Percentiles rank a stretch among this genome's conserved stretches.
These are phyloP conservation scores for Fusarium pseudonygamai DNA, from an alignment of 2,329 filamentous ascomycete species.

Conservation along the genomic window DNA sequence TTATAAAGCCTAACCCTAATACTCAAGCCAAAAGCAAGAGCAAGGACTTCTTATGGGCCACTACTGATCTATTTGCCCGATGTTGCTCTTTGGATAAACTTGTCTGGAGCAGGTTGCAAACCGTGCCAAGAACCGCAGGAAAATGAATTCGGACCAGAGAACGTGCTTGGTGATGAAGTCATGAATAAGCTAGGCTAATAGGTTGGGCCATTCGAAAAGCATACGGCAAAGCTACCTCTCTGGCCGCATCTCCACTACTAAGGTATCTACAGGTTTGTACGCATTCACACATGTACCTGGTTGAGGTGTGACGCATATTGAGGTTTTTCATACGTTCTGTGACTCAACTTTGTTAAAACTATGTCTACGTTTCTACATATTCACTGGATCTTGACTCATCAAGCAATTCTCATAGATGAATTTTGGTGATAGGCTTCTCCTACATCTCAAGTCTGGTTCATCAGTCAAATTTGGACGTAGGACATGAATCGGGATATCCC, in stretches of 20 bases:
- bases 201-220: neutral
- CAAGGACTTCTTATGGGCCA: neutral
- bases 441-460: neutral
- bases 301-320: neutral
- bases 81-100: neutral
- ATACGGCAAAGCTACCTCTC: neutral
- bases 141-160: neutral
- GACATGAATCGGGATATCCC: neutral
- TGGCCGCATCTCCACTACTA: neutral
- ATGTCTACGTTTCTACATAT: neutral
- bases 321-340: neutral
- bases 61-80: neutral
- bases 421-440: neutral
- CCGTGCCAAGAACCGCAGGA: neutral
- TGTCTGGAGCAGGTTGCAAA: neutral
- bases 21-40: neutral
- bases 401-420: neutral
- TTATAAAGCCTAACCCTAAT: neutral
- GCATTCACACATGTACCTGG: neutral
- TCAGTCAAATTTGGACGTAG: neutral
- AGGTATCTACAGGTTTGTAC: neutral
- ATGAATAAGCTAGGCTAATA: neutral
- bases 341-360: neutral
- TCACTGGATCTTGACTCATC: neutral
- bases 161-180: neutral